phyloP scores from a whole-genome alignment of 306 rosid species.

The Acmispon strigosus region DNA sequence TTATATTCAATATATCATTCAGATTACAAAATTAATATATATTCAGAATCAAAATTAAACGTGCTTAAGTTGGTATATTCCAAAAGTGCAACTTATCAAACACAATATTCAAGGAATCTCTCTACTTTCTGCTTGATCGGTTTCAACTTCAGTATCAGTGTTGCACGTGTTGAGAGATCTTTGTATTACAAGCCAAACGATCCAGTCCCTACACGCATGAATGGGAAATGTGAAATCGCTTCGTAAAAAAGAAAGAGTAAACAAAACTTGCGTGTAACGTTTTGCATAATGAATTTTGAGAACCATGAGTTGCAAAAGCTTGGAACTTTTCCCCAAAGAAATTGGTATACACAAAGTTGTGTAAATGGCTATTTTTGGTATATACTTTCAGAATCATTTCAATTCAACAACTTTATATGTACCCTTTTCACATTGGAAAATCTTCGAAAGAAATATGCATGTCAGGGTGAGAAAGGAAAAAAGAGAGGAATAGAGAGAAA shows the following conservation, averaged over 20 bases:
- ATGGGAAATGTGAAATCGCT: background rate
- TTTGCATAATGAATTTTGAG: background rate
- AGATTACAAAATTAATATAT: background rate
- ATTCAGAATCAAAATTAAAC: background rate
- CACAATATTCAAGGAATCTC: background rate
- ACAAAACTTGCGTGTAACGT: background rate
- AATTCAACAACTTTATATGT: too few species aligned
- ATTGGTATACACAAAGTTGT: too few species aligned
- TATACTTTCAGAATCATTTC: too few species aligned
- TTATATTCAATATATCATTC: background rate
- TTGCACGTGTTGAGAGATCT: background rate
- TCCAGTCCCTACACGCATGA: background rate
- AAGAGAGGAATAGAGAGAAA: too few species aligned
- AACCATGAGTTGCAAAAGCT: too few species aligned
- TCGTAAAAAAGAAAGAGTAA: too few species aligned
- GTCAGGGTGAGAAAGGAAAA: too few species aligned
- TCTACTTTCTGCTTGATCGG: background rate
- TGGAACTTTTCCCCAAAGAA: too few species aligned
- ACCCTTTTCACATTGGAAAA: too few species aligned
- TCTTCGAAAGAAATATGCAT: too few species aligned
- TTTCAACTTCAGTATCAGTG: background rate
- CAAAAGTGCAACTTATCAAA: slow-evolving; percentile 1
- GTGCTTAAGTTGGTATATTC: background rate
- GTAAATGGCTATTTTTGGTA: too few species aligned
- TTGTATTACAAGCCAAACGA: background rate